Conservation (phyloP, 2,329 filamentous ascomycete genomes). For the Lasiodiplodia gonubiensis region DNA sequence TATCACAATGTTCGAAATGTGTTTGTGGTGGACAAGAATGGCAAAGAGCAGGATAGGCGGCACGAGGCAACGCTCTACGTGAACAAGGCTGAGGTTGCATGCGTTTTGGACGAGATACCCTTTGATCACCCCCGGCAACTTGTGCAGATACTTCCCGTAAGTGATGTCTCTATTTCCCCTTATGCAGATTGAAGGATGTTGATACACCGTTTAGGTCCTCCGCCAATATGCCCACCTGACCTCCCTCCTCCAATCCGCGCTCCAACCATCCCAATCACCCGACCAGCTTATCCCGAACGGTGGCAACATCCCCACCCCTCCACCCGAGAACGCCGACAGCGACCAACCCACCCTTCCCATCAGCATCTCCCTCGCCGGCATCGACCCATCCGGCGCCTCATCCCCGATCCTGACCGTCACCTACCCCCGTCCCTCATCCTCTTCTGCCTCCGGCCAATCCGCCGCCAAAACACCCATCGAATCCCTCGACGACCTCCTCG, state of each 20-base stretch:
- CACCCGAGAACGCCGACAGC: conserved; percentile 30
- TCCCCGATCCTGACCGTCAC: conserved; percentile 28
- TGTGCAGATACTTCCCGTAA: conserved; percentile 70
- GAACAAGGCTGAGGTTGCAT: conserved; percentile 74
- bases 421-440: conserved; percentile 17
- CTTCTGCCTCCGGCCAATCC: background rate
- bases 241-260: conserved; percentile 67
- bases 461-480: background rate
- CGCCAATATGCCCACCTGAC: conserved; percentile 77
- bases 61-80: conserved; percentile 69
- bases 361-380: conserved; percentile 26
- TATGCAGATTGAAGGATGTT: conserved; percentile 14
- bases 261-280: conserved; percentile 49
- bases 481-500: conserved; percentile 29
- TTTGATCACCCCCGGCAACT: conserved; percentile 82
- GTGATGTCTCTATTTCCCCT: background rate
- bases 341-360: conserved; percentile 11
- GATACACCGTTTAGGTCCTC: conserved; percentile 48
- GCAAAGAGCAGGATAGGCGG: conserved; percentile 35
- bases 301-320: conserved; percentile 38
- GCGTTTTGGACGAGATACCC: conserved; percentile 69
- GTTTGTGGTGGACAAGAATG: conserved; percentile 41
- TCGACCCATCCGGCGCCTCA: conserved; percentile 28
- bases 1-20: conserved; percentile 59
- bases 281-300: conserved; percentile 16